Base-by-base conservation (phyloP, 1,139 yeast genomes). In the Sugiyamaella sp. region DNA sequence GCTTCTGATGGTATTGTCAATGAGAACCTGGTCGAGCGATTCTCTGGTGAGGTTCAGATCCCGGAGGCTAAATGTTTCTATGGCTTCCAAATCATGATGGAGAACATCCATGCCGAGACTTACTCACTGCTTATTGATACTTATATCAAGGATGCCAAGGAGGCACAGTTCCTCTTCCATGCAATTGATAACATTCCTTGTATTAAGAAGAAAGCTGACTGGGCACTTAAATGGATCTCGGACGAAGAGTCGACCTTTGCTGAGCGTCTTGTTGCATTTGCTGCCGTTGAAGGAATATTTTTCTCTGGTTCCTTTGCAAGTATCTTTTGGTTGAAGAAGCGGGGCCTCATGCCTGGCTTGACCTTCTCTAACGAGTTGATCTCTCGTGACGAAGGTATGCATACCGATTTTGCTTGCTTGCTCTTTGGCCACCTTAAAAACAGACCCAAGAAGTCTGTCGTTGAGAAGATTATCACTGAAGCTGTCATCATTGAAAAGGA, bases 21-120 rank as follows among this genome's bases (percentile, higher is more conserved):
- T 71, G 97, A 93, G 77, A 93, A 93, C 77, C 80, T 93, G 72
- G 96, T 93, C 60, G 97, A 93, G 75, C 89, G 95, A 71, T 93
- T 93, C 76, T 86, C 95, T 56, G 96, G 97, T 61, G 97, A 95
- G 77, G 97, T 93, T 58, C 98, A 91, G 76, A 78, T 87, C 63
- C 95, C 99, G 56, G 99, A 93, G 78, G 99, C 98, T 65, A 91
- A 93, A 75, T 90, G 97, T 74, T 93, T 93, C 79, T 93, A 93
- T 72, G 99, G 99, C 52, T 93, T 93, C 86, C 98, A 93, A 78
- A 93, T 93, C 74, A 91, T 91, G 98, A 93, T 95, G 95, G 99
- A 95, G 77, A 95, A 93, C 80, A 93, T 93, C 68, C 99, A 93
- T 76, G 85, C 97, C 32, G 99, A 93, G 78, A 93, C 97, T 46